Conservation (phyloP, 345 rosid genomes). For the Syzygium grande region DNA sequence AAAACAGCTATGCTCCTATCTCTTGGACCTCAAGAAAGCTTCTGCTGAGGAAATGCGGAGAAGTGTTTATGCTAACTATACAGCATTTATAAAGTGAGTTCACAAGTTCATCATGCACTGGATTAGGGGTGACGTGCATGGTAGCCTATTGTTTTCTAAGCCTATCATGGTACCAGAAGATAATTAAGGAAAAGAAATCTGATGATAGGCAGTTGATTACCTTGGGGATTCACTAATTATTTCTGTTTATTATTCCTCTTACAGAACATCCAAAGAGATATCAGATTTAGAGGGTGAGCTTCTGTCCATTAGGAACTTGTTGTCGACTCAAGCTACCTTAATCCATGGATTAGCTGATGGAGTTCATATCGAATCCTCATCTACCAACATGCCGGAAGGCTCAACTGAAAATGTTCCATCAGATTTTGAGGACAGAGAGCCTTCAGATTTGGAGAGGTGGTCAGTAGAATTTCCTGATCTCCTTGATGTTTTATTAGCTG, state of each 20-base stretch:
- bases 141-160: neutral
- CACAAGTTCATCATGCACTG: neutral
- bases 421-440: slow-evolving; percentile 45
- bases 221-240: neutral
- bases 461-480: slow-evolving; percentile 75
- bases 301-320: slow-evolving; percentile 78
- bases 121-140: neutral
- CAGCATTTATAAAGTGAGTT: slow-evolving; percentile 89
- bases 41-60: slow-evolving; percentile 99
- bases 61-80: slow-evolving; percentile 94
- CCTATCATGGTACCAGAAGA: neutral
- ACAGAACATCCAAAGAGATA: slow-evolving; percentile 97
- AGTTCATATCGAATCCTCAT: slow-evolving; percentile 49
- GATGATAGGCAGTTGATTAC: neutral
- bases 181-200: neutral
- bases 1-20: slow-evolving; percentile 65
- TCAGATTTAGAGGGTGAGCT: slow-evolving; percentile 98
- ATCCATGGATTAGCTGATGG: slow-evolving; percentile 94
- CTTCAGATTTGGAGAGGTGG: slow-evolving; percentile 86
- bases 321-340: slow-evolving; percentile 90
- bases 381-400: slow-evolving; percentile 35
- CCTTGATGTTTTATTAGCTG: slow-evolving; percentile 91
- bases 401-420: slow-evolving; percentile 25
- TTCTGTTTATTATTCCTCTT: neutral
- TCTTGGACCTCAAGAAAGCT: slow-evolving; percentile 90